Conservation (phyloP, 2,329 filamentous ascomycete genomes). For the Teratosphaeria epicoccoides region DNA sequence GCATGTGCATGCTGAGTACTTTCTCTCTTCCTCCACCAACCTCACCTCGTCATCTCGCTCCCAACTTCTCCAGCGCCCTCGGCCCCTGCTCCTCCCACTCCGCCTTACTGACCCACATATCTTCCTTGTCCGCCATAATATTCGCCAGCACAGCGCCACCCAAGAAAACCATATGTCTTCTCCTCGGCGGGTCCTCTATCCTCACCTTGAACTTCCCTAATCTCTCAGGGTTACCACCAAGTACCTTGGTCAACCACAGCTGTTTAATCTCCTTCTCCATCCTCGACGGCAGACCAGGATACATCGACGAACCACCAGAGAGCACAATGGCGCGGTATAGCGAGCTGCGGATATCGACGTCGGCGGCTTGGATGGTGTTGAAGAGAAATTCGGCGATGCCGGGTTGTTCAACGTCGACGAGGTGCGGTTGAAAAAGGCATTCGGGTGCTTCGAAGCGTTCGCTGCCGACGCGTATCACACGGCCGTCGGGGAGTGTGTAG, state of each 20-base stretch:
- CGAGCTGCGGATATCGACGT: conserved; percentile 86
- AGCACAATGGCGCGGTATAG: conserved; percentile 96
- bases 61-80: conserved; percentile 79
- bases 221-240: conserved; percentile 84
- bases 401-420: conserved; percentile 94
- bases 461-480: conserved; percentile 89
- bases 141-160: conserved; percentile 94
- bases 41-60: conserved; percentile 53
- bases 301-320: conserved; percentile 97
- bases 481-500: conserved; percentile 92
- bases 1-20: too few species aligned
- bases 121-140: conserved; percentile 97
- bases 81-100: conserved; percentile 94
- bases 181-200: conserved; percentile 92
- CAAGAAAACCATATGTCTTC: conserved; percentile 98
- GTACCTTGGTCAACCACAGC: conserved; percentile 85
- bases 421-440: conserved; percentile 95
- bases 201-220: conserved; percentile 98
- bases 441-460: conserved; percentile 97
- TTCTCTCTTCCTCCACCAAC: too few species aligned
- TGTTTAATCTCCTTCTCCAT: conserved; percentile 99
- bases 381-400: conserved; percentile 96
- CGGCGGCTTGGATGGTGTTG: conserved; percentile 94
- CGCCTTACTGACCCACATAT: conserved; percentile 96
- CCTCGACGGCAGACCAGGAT: conserved; percentile 84